Evolutionary conservation across 768 basidiomycete genomes (phyloP), one percentile per base, ranked within the genome.

Genomic region (Mycena olivaceomarginata): DNA sequence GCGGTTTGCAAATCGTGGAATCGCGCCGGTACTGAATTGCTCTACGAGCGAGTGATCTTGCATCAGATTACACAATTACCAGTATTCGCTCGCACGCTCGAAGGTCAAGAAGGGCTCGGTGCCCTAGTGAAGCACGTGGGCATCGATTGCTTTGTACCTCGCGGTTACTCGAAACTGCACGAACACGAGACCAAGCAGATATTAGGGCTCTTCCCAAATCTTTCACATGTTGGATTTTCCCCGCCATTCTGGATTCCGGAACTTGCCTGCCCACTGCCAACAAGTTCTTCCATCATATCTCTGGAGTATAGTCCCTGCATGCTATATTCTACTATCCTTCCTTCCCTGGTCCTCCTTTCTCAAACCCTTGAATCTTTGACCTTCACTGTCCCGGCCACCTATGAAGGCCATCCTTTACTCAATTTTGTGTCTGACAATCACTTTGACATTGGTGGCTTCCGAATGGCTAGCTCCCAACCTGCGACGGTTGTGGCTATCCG

Each of bases 41-140:
- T 80, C 2, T 81, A 80, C 64, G 77, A 79, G 37, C 67, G 66
- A n/a, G 66, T 80, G 0, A 53, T 46, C 18, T 18, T 81, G 22
- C 77, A 75, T 9, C 25, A 72, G 18, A 66, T 72, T 20, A 22
- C 22, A 0, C 80, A 80, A 48, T 4, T 79, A 11, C 59, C 71
- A 8, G 62, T 40, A 39, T 72, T 81, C 7, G 64, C 59, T 10
- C 31, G 46, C 6, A 65, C 77, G 5, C 57, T 81, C 9, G 64
- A 77, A 22, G 67, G 60, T 5, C 31, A 48, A 20, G 56, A 46
- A 4, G 69, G 70, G 5, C 77, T 80, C 0, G 79, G 77, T 39
- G 2, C 12, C n/a, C 59, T 78, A 15, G 77, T 81, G 2, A 73
- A 75, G 59, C 56, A 60, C 12, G 63, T 81, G 15, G 31, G 59